A percentile compares a stretch with the other conserved stretches of the same genome.
Evolutionary conservation across 2,329 filamentous ascomycete species (phyloP).

Genomic region (Biscogniauxia mediterranea): DNA sequence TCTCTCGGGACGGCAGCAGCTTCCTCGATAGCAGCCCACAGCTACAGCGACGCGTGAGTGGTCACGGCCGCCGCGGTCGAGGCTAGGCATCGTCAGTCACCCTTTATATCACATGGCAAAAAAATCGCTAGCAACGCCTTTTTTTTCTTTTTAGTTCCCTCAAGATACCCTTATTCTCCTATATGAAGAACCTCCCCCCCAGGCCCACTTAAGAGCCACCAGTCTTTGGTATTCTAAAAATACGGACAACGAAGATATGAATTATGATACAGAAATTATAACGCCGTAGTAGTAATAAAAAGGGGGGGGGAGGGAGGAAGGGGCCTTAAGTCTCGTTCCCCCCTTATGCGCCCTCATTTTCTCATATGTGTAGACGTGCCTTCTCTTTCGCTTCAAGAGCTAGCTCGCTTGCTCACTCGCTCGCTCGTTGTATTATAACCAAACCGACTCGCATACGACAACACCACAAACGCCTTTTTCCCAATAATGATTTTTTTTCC

Average conservation of each 20-base stretch:
- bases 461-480: not conserved
- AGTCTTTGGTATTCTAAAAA: slow-evolving; percentile 18
- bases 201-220: slow-evolving; percentile 1
- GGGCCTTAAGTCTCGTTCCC: no score
- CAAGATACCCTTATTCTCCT: slow-evolving; percentile 1
- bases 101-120: not conserved
- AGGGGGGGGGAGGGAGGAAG: not conserved
- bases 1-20: slow-evolving; percentile 58
- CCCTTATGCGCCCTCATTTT: slow-evolving; percentile 3
- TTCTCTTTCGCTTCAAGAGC: not conserved
- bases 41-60: slow-evolving; percentile 34
- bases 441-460: not conserved
- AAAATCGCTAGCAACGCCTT: not conserved
- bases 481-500: not conserved
- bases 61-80: slow-evolving; percentile 22
- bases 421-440: not conserved
- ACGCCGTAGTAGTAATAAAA: slow-evolving; percentile 11
- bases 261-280: slow-evolving; percentile 34
- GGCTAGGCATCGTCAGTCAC: slow-evolving; percentile 9
- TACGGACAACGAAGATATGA: slow-evolving; percentile 23
- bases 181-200: slow-evolving; percentile 8
- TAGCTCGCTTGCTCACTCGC: not conserved
- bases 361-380: slow-evolving; percentile 5
- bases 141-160: no score
- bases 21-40: slow-evolving; percentile 55